Evolutionary conservation across 495 filamentous ascomycete genomes (phyloP), one percentile per base, ranked within the genome.

Genomic region (Penicillium salamii): DNA sequence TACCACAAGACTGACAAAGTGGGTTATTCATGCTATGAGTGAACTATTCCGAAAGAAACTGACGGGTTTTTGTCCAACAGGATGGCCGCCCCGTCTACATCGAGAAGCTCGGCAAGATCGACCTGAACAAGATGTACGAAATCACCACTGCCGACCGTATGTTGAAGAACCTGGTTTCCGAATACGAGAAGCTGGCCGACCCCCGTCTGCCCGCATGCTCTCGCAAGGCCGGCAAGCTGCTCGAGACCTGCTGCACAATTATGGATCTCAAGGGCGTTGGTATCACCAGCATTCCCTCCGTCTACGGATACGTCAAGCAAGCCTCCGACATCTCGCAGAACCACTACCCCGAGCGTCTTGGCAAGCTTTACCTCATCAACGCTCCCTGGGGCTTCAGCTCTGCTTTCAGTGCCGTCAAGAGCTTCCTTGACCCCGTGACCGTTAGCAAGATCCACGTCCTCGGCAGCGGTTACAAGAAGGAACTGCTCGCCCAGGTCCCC

Each of bases 1-100:
- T 98, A 98, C 69, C 93, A 98, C 80, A 96, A 95, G 76, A 98
- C 90, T 5, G 93, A 98, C 73, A 96, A 95, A 79, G 91, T 93
- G 71, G 23, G 70, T 55, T 29, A 24, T 20, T 36, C 3, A 21
- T 45, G 24, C 33, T 14, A 20, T 52, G n/a, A n/a, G n/a, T n/a
- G n/a, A n/a, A n/a, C n/a, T n/a, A n/a, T n/a, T n/a, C n/a, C 20
- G 23, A 26, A 26, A 26, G 3, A 20, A 20, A 48, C 46, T 65
- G 58, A 65, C 36, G 40, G n/a, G n/a, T n/a, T 26, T 6, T 5
- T 14, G 12, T 15, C 13, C 23, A 40, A 37, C 62, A 96, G 92
- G 93, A 97, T 76, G 93, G 93, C 45, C 86, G 93, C 49, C 93
- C 93, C 41, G 84, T 97, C 52, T 98, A 98, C 73, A 95, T 97